Evolutionary conservation across 495 filamentous ascomycete genomes (phyloP).

Genomic region (Aspergillus funiculosus): DNA sequence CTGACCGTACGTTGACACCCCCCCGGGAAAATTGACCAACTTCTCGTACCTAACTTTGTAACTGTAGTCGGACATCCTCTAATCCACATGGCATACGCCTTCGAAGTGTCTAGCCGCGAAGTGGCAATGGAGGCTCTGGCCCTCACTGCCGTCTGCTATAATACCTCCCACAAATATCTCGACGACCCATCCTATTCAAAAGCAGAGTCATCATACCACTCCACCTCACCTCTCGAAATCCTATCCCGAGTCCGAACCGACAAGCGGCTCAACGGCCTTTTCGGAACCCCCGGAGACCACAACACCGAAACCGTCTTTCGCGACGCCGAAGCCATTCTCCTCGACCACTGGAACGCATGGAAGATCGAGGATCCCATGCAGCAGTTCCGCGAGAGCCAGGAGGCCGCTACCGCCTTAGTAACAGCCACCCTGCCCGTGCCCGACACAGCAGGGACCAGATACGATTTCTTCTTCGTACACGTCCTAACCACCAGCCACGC

Average conservation of each 20-base stretch:
- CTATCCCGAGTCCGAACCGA: constrained; percentile 52
- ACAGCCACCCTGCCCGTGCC: constrained; percentile 52
- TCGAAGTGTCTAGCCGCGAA: constrained; percentile 72
- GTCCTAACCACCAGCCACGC: constrained; percentile 81
- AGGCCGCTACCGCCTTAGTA: constrained; percentile 66
- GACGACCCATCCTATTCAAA: constrained; percentile 64
- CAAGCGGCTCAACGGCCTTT: constrained; percentile 49
- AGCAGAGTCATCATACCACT: constrained; percentile 38
- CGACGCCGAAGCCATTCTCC: constrained; percentile 59
- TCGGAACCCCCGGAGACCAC: constrained; percentile 49
- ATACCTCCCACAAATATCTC: constrained; percentile 68
- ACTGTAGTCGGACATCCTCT: constrained; percentile 73
- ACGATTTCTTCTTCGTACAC: constrained; percentile 84
- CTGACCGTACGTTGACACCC: constrained; percentile 56
- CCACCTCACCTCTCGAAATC: constrained; percentile 59
- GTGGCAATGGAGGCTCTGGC: constrained; percentile 79
- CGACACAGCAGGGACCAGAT: constrained; percentile 30
- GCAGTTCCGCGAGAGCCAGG: constrained; percentile 73
- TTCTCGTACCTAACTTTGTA: constrained; percentile 9
- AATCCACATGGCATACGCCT: constrained; percentile 85
- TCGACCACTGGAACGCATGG: constrained; percentile 90
- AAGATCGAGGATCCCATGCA: constrained; percentile 55
- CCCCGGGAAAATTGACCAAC: not conserved
- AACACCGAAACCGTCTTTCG: constrained; percentile 64
- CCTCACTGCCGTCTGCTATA: constrained; percentile 64